Evolutionary conservation across 768 basidiomycete species (phyloP).

Genomic region (Amanita jacksonii): DNA sequence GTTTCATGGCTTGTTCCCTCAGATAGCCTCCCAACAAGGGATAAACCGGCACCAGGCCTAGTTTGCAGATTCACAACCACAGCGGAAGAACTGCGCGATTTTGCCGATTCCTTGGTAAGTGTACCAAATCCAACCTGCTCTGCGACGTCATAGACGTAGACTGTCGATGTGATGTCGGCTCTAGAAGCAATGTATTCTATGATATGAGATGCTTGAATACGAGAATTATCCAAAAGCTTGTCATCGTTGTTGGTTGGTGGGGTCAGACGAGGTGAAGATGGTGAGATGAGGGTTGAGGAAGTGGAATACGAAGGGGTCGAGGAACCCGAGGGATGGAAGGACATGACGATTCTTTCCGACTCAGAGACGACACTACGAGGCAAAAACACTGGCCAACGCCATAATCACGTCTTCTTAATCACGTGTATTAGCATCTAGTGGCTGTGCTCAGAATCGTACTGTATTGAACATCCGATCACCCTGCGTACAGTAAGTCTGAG

Average conservation of each 20-base stretch:
- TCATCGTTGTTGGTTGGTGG: slow-evolving; percentile 17
- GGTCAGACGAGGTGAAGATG: slow-evolving; percentile 25
- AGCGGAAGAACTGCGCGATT: slow-evolving; percentile 30
- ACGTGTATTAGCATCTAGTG: too few relatives aligned
- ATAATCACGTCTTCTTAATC: too few relatives aligned
- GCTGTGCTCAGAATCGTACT: too few relatives aligned
- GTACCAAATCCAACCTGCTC: slow-evolving; percentile 78
- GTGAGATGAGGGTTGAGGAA: slow-evolving; percentile 28
- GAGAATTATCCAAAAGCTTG: slow-evolving; percentile 31
- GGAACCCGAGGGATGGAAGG: too few relatives aligned
- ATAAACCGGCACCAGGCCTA: slow-evolving; percentile 74
- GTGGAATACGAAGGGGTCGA: slow-evolving; percentile 29
- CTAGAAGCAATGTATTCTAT: slow-evolving; percentile 64
- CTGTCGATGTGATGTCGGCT: slow-evolving; percentile 43
- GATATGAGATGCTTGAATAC: slow-evolving; percentile 46
- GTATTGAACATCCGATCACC: not conserved
- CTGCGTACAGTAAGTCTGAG: too few relatives aligned
- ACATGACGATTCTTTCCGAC: too few relatives aligned
- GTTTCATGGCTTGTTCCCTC: slow-evolving; percentile 70
- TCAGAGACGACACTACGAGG: too few relatives aligned
- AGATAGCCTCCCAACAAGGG: slow-evolving; percentile 69
- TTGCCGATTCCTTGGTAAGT: slow-evolving; percentile 57
- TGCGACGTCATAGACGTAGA: slow-evolving; percentile 79
- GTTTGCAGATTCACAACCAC: slow-evolving; percentile 69
- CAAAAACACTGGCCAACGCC: too few relatives aligned